A percentile compares a stretch with the other conserved stretches of the same genome.
Evolutionary conservation across 495 filamentous ascomycete genomes (phyloP).

Genomic region (Penicillium longicatenatum): DNA sequence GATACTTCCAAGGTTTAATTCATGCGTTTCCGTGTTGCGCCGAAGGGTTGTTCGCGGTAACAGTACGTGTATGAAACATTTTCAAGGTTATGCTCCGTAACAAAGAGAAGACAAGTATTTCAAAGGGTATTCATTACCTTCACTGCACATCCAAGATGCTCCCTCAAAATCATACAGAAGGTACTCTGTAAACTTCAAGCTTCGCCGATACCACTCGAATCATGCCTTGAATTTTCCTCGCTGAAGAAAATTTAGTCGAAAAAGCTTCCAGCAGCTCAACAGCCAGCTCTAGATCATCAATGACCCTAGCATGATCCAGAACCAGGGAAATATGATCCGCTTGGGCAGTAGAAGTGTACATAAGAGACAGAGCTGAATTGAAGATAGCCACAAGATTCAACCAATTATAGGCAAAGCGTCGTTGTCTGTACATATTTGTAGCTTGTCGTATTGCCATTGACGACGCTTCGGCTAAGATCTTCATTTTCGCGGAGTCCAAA

Average conservation of each 20-base stretch:
- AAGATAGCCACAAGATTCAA: constrained; percentile 41
- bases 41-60: too few relatives aligned
- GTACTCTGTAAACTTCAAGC: constrained; percentile 12
- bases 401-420: constrained; percentile 44
- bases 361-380: constrained; percentile 37
- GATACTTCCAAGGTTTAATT: too few relatives aligned
- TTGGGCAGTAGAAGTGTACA: constrained; percentile 39
- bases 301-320: constrained; percentile 25
- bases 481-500: constrained; percentile 28
- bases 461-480: constrained; percentile 34
- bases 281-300: constrained; percentile 35
- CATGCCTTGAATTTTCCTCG: constrained; percentile 36
- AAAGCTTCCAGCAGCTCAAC: constrained; percentile 36
- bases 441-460: constrained; percentile 41
- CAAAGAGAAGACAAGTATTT: too few relatives aligned
- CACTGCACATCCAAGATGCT: neutral
- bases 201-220: constrained; percentile 24
- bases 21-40: too few relatives aligned
- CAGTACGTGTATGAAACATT: too few relatives aligned
- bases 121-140: too few relatives aligned
- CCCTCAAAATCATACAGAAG: constrained; percentile 11
- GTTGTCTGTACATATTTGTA: constrained; percentile 36
- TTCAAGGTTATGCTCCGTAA: too few relatives aligned
- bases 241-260: constrained; percentile 34
- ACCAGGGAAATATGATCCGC: constrained; percentile 24